A percentile compares a stretch with the other conserved stretches of the same genome.
Evolutionary conservation across 805 yeast genomes (phyloP).

Genomic region (Ogataea philodendri): DNA sequence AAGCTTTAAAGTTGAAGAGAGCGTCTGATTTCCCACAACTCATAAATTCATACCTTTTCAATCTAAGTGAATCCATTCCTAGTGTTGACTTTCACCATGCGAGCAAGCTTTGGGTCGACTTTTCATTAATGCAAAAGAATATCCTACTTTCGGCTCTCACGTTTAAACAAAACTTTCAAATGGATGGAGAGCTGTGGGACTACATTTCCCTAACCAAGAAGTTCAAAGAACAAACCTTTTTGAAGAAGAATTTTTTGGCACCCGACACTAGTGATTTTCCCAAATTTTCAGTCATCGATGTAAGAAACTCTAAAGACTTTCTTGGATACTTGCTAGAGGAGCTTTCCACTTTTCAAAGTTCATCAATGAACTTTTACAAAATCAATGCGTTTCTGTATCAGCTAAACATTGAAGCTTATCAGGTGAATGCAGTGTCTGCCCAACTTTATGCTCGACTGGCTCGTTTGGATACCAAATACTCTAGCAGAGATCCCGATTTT

Average conservation of each 20-base stretch:
- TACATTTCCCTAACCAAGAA: too few relatives aligned
- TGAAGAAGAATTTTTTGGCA: too few relatives aligned
- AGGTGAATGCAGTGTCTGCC: too few relatives aligned
- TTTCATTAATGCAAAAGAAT: not conserved
- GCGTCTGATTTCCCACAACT: slow-evolving; percentile 4
- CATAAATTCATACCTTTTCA: not conserved
- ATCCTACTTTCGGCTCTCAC: not conserved
- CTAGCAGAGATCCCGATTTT: too few relatives aligned
- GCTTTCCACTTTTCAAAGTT: not conserved
- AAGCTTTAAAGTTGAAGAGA: not conserved
- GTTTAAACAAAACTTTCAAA: not conserved
- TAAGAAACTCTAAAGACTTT: too few relatives aligned
- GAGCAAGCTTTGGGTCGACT: not conserved
- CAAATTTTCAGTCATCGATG: not conserved
- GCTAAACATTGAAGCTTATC: too few relatives aligned
- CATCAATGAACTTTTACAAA: not conserved
- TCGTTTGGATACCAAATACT: too few relatives aligned
- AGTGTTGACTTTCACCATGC: not conserved
- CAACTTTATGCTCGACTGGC: too few relatives aligned
- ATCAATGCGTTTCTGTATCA: not conserved
- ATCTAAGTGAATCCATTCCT: not conserved
- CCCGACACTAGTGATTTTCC: too few relatives aligned
- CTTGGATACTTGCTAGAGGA: not conserved
- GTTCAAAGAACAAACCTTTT: too few relatives aligned
- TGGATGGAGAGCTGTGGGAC: not conserved